phyloP scores from a whole-genome alignment of 805 yeast genomes.

The Isabelozyma heimii region DNA sequence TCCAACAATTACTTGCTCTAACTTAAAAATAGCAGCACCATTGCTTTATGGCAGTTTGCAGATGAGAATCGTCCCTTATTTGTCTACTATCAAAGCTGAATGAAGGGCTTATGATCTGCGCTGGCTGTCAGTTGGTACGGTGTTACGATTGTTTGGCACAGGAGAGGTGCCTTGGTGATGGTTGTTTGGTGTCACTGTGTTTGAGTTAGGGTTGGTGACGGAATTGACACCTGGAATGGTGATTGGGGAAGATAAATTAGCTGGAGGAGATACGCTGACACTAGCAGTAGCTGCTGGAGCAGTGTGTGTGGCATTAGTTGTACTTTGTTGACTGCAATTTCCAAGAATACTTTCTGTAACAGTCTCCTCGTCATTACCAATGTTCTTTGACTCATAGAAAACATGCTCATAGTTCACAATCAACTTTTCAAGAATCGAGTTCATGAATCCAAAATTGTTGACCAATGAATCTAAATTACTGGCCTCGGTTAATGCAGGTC shows the following conservation, averaged over 20 bases:
- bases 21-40: no score
- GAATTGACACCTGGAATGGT: not conserved
- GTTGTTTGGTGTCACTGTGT: not conserved
- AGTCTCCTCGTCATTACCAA: not conserved
- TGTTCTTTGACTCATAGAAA: slow-evolving; percentile 17
- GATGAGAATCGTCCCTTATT: no score
- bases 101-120: no score
- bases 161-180: not conserved
- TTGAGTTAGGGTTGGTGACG: not conserved
- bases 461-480: slow-evolving; percentile 46
- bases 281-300: not conserved
- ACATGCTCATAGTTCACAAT: slow-evolving; percentile 41
- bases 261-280: not conserved
- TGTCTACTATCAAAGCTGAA: no score
- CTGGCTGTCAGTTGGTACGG: not conserved
- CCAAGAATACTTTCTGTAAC: not conserved
- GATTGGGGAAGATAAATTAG: not conserved
- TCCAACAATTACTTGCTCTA: no score
- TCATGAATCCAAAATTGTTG: slow-evolving; percentile 54
- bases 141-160: not conserved
- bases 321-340: not conserved
- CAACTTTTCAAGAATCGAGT: slow-evolving; percentile 49
- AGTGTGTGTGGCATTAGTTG: not conserved
- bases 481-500: slow-evolving; percentile 59
- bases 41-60: no score